phyloP scores from a whole-genome alignment of 2,329 filamentous ascomycete species.

The Calonectria fujianensis region DNA sequence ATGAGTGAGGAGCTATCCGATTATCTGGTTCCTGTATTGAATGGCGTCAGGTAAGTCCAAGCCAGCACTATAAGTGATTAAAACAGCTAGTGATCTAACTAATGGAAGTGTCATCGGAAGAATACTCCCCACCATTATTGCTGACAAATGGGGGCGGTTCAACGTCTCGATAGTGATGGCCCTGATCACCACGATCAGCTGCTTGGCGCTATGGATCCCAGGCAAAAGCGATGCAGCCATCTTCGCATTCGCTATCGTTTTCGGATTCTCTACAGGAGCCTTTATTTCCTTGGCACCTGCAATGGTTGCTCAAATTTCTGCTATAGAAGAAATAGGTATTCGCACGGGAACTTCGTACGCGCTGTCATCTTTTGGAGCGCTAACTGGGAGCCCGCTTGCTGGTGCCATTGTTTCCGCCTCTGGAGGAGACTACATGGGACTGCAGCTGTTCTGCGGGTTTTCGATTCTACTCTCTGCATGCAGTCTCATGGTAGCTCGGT shows the following conservation, averaged over 20 bases:
- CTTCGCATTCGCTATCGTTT: conserved; percentile 63
- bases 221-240: conserved; percentile 43
- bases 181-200: background rate
- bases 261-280: conserved; percentile 65
- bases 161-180: conserved; percentile 23
- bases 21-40: conserved; percentile 63
- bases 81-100: background rate
- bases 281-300: conserved; percentile 63
- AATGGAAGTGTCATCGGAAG: background rate
- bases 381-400: conserved; percentile 24
- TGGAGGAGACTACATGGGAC: conserved; percentile 14
- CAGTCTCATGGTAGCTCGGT: background rate
- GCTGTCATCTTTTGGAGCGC: conserved; percentile 1
- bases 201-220: conserved; percentile 12
- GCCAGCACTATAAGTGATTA: too few species aligned
- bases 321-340: conserved; percentile 23
- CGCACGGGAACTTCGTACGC: conserved; percentile 23
- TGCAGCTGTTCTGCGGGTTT: conserved; percentile 20
- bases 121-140: conserved; percentile 14
- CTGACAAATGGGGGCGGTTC: conserved; percentile 13
- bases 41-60: conserved; percentile 53
- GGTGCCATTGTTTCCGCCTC: conserved; percentile 8
- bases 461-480: background rate
- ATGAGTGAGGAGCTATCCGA: conserved; percentile 55
- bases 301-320: conserved; percentile 62